These are phyloP conservation scores for Exophiala sp. DNA, from an alignment of 2,329 filamentous ascomycete species.

Conservation along the genomic window DNA sequence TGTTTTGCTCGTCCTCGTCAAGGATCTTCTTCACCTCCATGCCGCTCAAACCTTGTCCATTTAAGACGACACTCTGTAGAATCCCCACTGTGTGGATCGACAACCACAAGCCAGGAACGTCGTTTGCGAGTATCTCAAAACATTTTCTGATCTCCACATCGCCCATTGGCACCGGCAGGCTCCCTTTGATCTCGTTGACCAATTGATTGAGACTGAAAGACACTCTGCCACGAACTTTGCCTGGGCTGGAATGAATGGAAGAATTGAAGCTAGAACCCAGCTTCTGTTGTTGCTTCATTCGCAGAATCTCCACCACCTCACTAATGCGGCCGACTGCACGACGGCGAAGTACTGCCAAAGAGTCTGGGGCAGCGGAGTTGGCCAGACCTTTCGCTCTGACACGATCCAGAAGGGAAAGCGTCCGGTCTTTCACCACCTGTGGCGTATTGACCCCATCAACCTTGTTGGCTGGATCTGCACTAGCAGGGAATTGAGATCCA, in stretches of 20 bases:
- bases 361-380: slow-evolving; percentile 49
- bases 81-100: slow-evolving; percentile 38
- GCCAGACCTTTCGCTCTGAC: slow-evolving; percentile 65
- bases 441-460: slow-evolving; percentile 1
- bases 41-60: slow-evolving; percentile 23
- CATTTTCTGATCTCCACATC: slow-evolving; percentile 47
- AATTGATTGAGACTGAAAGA: slow-evolving; percentile 65
- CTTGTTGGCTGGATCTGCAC: not conserved
- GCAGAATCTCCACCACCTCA: slow-evolving; percentile 66
- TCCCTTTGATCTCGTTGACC: slow-evolving; percentile 65
- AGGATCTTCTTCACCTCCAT: slow-evolving; percentile 20
- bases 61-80: slow-evolving; percentile 23
- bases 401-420: slow-evolving; percentile 63
- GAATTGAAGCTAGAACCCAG: slow-evolving; percentile 29
- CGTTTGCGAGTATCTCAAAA: slow-evolving; percentile 45
- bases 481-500: slow-evolving; percentile 14
- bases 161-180: slow-evolving; percentile 52
- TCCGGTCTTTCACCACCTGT: slow-evolving; percentile 36
- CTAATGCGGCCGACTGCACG: slow-evolving; percentile 64
- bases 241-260: slow-evolving; percentile 31
- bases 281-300: slow-evolving; percentile 53
- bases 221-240: slow-evolving; percentile 50
- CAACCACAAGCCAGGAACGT: slow-evolving; percentile 51
- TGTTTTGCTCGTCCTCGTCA: not conserved
- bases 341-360: slow-evolving; percentile 57